phyloP scores from a whole-genome alignment of 441 rosid genomes.

The Eruca vesicaria region DNA sequence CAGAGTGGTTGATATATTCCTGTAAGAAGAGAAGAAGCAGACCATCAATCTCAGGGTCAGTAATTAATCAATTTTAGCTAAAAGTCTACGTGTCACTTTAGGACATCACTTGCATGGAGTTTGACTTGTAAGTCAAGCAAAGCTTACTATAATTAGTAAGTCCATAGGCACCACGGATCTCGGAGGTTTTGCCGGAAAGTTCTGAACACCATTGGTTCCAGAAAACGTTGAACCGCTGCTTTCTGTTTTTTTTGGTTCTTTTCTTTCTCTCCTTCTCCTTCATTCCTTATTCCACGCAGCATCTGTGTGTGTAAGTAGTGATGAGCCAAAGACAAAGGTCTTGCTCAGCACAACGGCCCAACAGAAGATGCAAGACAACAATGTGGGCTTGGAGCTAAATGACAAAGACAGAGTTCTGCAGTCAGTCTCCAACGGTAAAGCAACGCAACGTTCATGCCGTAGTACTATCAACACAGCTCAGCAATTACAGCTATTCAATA shows the following conservation, averaged over 20 bases:
- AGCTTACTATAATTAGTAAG: conserved; percentile 18
- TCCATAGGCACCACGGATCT: background rate
- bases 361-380: background rate
- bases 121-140: background rate
- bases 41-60: conserved; percentile 8
- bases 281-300: no score
- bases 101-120: no score
- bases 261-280: conserved; percentile 10
- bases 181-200: conserved; percentile 1
- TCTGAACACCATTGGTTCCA: conserved; percentile 3
- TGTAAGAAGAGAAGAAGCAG: conserved; percentile 45
- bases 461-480: background rate
- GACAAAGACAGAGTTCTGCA: background rate
- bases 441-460: background rate
- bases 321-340: background rate
- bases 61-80: no score
- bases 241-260: conserved; percentile 12
- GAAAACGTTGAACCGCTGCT: conserved; percentile 4
- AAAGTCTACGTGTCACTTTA: no score
- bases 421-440: background rate
- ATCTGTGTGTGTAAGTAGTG: background rate
- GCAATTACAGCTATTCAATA: background rate
- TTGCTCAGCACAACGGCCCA: background rate
- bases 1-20: conserved; percentile 58
- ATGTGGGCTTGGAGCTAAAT: background rate